Percentiles rank a stretch among this genome's conserved stretches.
Evolutionary conservation across 2,329 filamentous ascomycete genomes (phyloP).

Genomic region (Sporothrix brunneoviolacea): DNA sequence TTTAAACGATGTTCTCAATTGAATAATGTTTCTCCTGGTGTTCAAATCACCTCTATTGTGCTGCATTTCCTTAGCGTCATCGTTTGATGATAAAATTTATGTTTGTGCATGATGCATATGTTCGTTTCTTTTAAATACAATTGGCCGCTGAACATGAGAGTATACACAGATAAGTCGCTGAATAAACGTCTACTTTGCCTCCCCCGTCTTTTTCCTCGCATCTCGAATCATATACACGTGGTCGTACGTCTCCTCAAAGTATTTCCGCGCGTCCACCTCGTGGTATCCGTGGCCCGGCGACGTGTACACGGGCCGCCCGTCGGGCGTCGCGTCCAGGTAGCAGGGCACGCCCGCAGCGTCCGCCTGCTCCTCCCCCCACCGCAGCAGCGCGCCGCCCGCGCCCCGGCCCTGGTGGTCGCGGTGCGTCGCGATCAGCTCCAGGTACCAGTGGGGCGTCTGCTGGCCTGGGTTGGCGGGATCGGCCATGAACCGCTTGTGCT

Average conservation of each 20-base stretch:
- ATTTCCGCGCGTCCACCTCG: slow-evolving; percentile 29
- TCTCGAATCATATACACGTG: slow-evolving; percentile 31
- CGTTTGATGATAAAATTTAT: no score
- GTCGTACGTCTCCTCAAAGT: slow-evolving; percentile 29
- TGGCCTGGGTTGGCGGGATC: slow-evolving; percentile 19
- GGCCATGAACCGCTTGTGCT: slow-evolving; percentile 33
- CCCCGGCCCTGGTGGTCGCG: slow-evolving; percentile 40
- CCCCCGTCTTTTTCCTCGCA: no score
- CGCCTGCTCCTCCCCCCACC: slow-evolving; percentile 41
- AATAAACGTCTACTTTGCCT: no score
- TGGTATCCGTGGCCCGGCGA: slow-evolving; percentile 38
- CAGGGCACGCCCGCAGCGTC: slow-evolving; percentile 36
- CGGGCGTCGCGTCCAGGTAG: slow-evolving; percentile 45
- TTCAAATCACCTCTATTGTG: no score
- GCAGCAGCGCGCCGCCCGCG: slow-evolving; percentile 35
- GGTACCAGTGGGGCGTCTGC: slow-evolving; percentile 36
- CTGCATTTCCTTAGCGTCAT: no score
- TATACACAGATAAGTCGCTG: no score
- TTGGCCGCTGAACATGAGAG: no score
- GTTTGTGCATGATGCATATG: no score
- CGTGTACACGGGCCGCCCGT: slow-evolving; percentile 40
- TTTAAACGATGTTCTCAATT: no score
- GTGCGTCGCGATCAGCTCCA: slow-evolving; percentile 41
- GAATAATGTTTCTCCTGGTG: no score
- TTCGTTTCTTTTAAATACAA: no score